Evolutionary conservation across 2,329 filamentous ascomycete genomes (phyloP).

Genomic region (Talaromyces verruculosus): DNA sequence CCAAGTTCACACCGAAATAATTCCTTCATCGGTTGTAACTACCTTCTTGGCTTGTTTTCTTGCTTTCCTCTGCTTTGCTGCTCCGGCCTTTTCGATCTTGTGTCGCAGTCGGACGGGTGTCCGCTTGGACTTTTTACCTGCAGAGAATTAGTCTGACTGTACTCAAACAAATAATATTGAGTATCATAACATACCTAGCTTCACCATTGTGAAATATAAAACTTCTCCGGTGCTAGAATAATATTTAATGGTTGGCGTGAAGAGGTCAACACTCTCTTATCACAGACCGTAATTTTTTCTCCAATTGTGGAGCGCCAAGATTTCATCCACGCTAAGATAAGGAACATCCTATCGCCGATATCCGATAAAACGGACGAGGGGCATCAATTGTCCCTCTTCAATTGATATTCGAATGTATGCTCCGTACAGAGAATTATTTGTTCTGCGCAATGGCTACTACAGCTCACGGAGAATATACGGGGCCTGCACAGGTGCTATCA

Average conservation of each 20-base stretch:
- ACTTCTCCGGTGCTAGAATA: background rate
- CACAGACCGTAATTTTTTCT: conserved; percentile 14
- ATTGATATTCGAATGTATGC: background rate
- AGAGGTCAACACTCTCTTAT: background rate
- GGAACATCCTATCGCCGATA: conserved; percentile 37
- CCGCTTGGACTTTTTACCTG: conserved; percentile 95
- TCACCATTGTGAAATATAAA: conserved; percentile 36
- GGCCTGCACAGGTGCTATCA: conserved; percentile 38
- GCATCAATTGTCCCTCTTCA: background rate
- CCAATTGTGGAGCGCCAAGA: conserved; percentile 32
- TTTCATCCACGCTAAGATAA: conserved; percentile 29
- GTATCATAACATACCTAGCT: conserved; percentile 35
- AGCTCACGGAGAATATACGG: conserved; percentile 40
- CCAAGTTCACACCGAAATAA: background rate
- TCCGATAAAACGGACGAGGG: conserved; percentile 25
- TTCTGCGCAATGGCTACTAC: conserved; percentile 29
- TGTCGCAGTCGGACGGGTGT: conserved; percentile 83
- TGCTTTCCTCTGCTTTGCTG: conserved; percentile 85
- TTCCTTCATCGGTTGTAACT: conserved; percentile 5
- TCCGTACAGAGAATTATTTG: background rate
- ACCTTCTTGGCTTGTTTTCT: conserved; percentile 85
- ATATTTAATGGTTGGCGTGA: background rate
- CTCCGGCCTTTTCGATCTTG: conserved; percentile 92
- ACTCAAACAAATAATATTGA: background rate
- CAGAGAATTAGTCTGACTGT: background rate